A percentile compares a stretch with the other conserved stretches of the same genome.
phyloP scores from a whole-genome alignment of 2,329 filamentous ascomycete species.

The Amauroascus niger region DNA sequence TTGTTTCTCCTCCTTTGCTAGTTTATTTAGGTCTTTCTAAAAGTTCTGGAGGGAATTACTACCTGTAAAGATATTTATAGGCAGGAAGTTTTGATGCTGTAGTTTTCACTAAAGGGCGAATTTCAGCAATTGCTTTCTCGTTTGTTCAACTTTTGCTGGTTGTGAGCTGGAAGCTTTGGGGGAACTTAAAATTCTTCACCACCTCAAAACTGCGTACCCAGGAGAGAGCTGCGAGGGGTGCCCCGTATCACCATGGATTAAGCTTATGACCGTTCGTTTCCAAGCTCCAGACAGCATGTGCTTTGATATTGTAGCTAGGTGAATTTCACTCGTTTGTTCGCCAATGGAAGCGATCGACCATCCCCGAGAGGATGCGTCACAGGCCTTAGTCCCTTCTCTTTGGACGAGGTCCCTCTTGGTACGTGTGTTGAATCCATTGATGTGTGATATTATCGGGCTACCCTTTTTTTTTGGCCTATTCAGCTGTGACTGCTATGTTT shows the following conservation, averaged over 20 bases:
- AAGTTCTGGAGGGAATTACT: no score
- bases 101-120: no score
- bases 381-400: constrained; percentile 32
- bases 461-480: neutral
- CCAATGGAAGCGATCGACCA: constrained; percentile 23
- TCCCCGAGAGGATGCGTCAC: constrained; percentile 21
- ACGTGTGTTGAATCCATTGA: no score
- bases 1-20: no score
- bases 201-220: neutral
- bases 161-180: neutral
- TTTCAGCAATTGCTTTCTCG: no score
- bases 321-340: neutral
- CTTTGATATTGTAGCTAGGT: neutral
- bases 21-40: no score
- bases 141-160: no score
- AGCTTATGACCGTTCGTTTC: neutral
- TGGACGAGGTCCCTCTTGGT: constrained; percentile 38
- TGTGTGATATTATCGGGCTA: neutral
- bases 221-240: neutral
- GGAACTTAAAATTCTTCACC: constrained; percentile 4
- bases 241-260: neutral
- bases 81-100: no score
- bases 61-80: no score
- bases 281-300: neutral
- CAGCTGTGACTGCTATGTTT: neutral